Evolutionary conservation across 805 yeast species (phyloP), one percentile per base, ranked within the genome.

Genomic region (Sugiyamaella boreocaroliniensis): DNA sequence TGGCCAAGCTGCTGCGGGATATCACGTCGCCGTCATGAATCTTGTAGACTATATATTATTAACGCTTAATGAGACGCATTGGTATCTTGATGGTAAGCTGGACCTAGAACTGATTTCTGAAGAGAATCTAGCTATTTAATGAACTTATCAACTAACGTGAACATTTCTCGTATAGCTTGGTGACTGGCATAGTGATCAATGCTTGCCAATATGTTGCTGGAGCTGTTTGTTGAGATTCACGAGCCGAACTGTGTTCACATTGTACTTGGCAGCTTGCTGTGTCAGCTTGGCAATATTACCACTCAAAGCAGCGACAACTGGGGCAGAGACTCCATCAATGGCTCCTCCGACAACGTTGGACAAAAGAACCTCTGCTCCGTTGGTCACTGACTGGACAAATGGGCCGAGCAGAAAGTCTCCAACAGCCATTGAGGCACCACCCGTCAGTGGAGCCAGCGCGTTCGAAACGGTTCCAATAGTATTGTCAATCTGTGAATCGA

Each of bases 401-500:
- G 53, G 54, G 5, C 51, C 54, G 12, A 50, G 42, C 11, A 53
- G 32, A 45, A 45, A 40, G 32, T 49, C 44, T 7, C 53, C 55
- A n/a, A 50, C 16, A 9, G 45, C 37, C 40, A 20, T 29, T 2
- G 55, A 53, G 1, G 40, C 37, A 16, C 55, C 55, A 14, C 37
- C 19, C 2, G 65, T 61, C 16, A 58, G 11, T 12, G 58, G 55
- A 26, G 48, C 50, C 19, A 58, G 50, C 15, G 54, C 58, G 45
- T 41, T 46, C 37, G 55, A 26, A 16, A 59, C 50, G 16, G 58
- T 57, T 22, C 58, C 55, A 26, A 58, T 45, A 12, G 56, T 56
- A 12, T 44, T 44, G 29, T 20, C 68, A 40, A 61, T 55, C 55
- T 66, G 68, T 4, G 62, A 56, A 51, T 63, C 67, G 26, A 61